These are phyloP conservation scores for Naegleria lovaniensis DNA, from an alignment of 208 protist genomes.

Conservation along the genomic window DNA sequence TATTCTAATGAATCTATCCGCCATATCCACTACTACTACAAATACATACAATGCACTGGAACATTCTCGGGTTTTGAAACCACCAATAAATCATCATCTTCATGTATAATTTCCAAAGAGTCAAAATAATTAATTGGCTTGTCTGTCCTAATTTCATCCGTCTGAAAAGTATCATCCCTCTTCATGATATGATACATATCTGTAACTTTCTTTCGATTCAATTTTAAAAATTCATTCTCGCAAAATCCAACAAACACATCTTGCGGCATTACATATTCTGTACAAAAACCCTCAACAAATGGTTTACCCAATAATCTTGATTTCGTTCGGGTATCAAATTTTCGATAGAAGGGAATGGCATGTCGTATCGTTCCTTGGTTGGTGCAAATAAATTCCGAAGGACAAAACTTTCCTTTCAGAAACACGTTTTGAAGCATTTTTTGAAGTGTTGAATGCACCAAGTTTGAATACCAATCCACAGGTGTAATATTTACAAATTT, in stretches of 20 bases:
- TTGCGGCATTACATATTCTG: neutral
- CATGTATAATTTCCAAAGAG: neutral
- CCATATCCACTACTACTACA: too few relatives aligned
- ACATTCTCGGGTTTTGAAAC: neutral
- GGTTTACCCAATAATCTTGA: neutral
- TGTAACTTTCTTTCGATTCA: neutral
- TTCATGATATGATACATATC: neutral
- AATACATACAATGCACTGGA: neutral
- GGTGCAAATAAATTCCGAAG: neutral
- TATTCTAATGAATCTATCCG: too few relatives aligned
- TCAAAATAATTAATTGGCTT: neutral
- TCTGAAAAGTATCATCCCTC: neutral
- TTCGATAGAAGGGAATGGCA: neutral
- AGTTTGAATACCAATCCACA: too few relatives aligned
- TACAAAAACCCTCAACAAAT: neutral
- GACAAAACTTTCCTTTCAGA: neutral
- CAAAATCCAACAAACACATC: neutral
- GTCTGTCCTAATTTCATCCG: neutral
- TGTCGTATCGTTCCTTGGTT: neutral
- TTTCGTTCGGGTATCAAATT: neutral
- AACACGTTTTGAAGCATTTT: neutral
- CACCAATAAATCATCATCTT: neutral
- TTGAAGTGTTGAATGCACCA: too few relatives aligned
- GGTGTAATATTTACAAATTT: too few relatives aligned
- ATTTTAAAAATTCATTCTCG: neutral